Evolutionary conservation across 306 rosid species (phyloP).

Genomic region (Vachellia collinsii): DNA sequence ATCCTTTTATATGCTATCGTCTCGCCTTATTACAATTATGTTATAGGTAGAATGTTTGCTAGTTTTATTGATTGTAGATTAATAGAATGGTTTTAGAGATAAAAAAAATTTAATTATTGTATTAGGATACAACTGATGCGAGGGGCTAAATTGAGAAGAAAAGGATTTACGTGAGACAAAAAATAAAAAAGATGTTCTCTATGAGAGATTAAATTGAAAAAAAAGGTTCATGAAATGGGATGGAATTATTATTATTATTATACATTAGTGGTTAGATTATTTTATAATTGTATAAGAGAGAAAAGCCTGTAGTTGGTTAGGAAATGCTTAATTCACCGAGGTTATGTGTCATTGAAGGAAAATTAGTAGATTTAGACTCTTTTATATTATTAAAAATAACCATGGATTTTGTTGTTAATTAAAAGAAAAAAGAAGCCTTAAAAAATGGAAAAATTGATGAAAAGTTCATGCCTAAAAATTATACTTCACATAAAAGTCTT

Average conservation of each 20-base stretch:
- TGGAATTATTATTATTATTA: background rate
- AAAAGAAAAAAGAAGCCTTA: background rate
- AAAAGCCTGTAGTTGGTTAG: background rate
- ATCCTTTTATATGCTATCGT: background rate
- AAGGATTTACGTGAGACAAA: too few relatives aligned
- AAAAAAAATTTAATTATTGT: too few relatives aligned
- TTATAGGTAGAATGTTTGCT: background rate
- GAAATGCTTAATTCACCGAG: background rate
- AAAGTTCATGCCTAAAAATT: too few relatives aligned
- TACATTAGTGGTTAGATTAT: slow-evolving; percentile 19
- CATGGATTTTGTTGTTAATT: background rate
- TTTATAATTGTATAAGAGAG: background rate
- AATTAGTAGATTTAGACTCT: slow-evolving; percentile 7
- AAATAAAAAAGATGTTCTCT: too few relatives aligned
- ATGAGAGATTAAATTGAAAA: background rate
- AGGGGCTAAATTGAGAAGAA: too few relatives aligned
- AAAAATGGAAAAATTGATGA: background rate
- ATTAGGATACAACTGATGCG: too few relatives aligned
- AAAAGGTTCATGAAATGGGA: background rate
- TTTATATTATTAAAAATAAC: background rate
- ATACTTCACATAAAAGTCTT: too few relatives aligned
- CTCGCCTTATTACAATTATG: background rate
- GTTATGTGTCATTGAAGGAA: slow-evolving; percentile 43
- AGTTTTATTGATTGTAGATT: background rate
- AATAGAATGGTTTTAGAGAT: background rate